Conservation (phyloP, 1,284 basidiomycete species). For the Microbotryum silenes-acaulis region DNA sequence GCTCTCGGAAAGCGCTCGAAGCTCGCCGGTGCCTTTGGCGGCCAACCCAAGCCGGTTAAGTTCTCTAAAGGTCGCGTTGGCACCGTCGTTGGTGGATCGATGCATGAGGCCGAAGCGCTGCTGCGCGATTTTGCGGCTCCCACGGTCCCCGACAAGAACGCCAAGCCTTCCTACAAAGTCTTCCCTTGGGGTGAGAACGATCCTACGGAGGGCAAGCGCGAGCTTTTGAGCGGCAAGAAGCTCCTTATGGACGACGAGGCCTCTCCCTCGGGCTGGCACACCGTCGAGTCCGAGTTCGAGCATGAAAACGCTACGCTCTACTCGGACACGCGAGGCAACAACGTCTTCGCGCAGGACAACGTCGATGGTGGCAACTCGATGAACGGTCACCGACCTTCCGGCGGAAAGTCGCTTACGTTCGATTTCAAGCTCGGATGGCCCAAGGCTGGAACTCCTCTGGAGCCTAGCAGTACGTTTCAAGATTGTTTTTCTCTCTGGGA, state of each 20-base stretch:
- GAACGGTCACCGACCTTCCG: slow-evolving; percentile 71
- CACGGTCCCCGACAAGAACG: neutral
- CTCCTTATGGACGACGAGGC: slow-evolving; percentile 26
- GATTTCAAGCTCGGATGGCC: slow-evolving; percentile 58
- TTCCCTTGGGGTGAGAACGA: slow-evolving; percentile 35
- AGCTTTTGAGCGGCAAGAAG: slow-evolving; percentile 24
- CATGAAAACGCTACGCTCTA: slow-evolving; percentile 50
- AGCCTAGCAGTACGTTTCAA: slow-evolving; percentile 27
- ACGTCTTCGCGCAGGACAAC: slow-evolving; percentile 81
- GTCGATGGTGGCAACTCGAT: slow-evolving; percentile 74
- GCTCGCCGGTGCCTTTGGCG: slow-evolving; percentile 7
- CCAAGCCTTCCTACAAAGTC: slow-evolving; percentile 31
- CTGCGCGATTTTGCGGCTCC: neutral
- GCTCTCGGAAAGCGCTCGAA: neutral
- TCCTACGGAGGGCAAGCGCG: slow-evolving; percentile 31
- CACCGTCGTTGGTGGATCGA: slow-evolving; percentile 9
- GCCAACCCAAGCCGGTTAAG: slow-evolving; percentile 2
- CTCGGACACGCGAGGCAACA: slow-evolving; percentile 80
- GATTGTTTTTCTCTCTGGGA: no score
- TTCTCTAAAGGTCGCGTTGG: slow-evolving; percentile 3
- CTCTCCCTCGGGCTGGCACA: slow-evolving; percentile 83
- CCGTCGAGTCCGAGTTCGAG: slow-evolving; percentile 42
- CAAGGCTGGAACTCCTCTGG: slow-evolving; percentile 39
- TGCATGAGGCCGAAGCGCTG: slow-evolving; percentile 13
- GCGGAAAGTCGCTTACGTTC: slow-evolving; percentile 53